These are phyloP conservation scores for Ceratocystis cacaofunesta DNA, from an alignment of 2,329 filamentous ascomycete species.

Conservation along the genomic window DNA sequence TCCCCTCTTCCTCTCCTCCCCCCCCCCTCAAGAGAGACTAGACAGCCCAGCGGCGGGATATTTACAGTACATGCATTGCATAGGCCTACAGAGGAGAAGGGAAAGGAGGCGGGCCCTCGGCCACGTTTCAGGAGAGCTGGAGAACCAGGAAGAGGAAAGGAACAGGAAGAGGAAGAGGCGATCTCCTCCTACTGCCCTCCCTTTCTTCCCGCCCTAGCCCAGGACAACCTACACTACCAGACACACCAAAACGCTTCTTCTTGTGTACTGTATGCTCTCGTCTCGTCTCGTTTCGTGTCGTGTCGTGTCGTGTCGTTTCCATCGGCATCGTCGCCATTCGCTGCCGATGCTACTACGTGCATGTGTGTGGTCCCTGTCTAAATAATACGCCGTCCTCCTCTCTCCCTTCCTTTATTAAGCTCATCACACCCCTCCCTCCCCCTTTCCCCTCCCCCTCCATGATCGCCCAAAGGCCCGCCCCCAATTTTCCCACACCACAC, in stretches of 20 bases:
- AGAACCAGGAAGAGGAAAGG: background rate
- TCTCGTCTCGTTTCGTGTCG: background rate
- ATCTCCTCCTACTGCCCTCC: no score
- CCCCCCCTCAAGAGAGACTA: background rate
- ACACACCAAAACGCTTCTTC: background rate
- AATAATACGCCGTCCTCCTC: background rate
- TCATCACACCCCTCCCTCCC: background rate
- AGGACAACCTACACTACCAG: background rate
- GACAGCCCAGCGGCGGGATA: no score
- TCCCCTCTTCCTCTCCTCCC: background rate
- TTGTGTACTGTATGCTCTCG: background rate
- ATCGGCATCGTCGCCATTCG: no score
- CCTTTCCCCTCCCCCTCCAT: background rate
- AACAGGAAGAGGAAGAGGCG: background rate
- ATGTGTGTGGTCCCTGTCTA: no score
- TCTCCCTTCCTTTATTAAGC: background rate
- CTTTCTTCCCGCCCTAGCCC: no score
- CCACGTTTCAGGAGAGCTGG: constrained; percentile 17
- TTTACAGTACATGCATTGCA: background rate
- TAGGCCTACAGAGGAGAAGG: background rate
- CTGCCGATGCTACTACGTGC: no score
- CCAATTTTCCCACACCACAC: background rate
- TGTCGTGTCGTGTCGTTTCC: no score
- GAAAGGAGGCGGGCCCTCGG: constrained; percentile 14
- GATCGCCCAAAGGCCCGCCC: background rate